phyloP scores from a whole-genome alignment of 352 stramenopile genomes.

The Thalassiosira hispida region DNA sequence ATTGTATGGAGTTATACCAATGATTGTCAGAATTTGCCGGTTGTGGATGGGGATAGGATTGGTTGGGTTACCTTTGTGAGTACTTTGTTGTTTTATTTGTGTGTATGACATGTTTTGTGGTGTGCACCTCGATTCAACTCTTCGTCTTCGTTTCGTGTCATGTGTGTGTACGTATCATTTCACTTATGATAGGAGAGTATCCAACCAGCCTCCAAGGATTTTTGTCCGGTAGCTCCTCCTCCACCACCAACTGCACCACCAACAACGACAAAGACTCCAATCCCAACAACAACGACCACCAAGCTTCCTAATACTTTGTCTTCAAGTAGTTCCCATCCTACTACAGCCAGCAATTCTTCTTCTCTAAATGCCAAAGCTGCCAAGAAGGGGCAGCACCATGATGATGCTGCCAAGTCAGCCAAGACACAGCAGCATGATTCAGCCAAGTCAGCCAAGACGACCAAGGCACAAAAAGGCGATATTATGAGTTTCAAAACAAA shows the following conservation, averaged over 20 bases:
- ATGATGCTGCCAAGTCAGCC: too few relatives aligned
- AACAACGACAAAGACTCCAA: too few relatives aligned
- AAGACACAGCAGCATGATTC: too few relatives aligned
- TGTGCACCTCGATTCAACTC: too few relatives aligned
- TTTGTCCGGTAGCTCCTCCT: neutral
- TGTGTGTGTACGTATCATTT: too few relatives aligned
- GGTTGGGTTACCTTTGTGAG: slow-evolving; percentile 31
- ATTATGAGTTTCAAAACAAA: too few relatives aligned
- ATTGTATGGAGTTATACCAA: slow-evolving; percentile 28
- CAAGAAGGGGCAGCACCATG: too few relatives aligned
- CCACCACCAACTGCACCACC: neutral
- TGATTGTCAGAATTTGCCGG: slow-evolving; percentile 18
- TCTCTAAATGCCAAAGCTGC: too few relatives aligned
- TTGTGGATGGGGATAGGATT: slow-evolving; percentile 16
- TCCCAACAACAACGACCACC: neutral
- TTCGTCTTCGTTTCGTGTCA: too few relatives aligned
- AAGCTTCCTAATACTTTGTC: neutral
- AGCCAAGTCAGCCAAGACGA: too few relatives aligned
- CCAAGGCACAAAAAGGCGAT: neutral
- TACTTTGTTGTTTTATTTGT: neutral
- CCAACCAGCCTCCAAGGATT: neutral
- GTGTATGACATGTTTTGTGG: too few relatives aligned
- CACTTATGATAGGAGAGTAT: neutral
- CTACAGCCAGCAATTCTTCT: neutral
- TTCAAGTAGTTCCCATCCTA: neutral